These are phyloP conservation scores for Penicillium sp. DNA, from an alignment of 2,329 filamentous ascomycete species.

Conservation along the genomic window DNA sequence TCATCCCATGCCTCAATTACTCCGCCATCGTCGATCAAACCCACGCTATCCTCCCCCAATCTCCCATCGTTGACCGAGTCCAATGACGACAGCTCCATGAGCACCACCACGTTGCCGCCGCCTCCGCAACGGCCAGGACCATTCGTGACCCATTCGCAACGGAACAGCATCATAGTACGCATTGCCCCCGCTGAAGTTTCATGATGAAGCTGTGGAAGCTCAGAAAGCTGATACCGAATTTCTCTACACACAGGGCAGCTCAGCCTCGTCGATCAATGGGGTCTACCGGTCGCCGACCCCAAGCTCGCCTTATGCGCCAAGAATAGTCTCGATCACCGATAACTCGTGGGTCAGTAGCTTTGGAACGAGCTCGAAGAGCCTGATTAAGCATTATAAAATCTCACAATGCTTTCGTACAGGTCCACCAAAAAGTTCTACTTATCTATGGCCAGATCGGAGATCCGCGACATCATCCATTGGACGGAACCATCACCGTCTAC, in stretches of 20 bases:
- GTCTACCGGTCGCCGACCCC: conserved; percentile 57
- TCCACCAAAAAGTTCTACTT: conserved; percentile 86
- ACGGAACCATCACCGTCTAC: conserved; percentile 76
- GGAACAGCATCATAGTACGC: conserved; percentile 48
- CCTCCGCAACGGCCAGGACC: conserved; percentile 52
- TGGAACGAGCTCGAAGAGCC: background rate
- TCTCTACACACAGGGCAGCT: conserved; percentile 36
- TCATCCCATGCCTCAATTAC: conserved; percentile 66
- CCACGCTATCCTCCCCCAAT: conserved; percentile 67
- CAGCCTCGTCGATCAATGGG: conserved; percentile 36
- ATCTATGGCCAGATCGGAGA: conserved; percentile 82
- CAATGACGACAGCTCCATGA: conserved; percentile 46
- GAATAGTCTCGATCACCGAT: conserved; percentile 75
- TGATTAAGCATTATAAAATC: background rate
- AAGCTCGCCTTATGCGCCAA: conserved; percentile 78
- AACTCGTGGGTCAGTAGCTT: conserved; percentile 71
- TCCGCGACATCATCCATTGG: conserved; percentile 64
- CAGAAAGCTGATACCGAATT: conserved; percentile 7
- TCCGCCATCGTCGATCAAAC: conserved; percentile 70
- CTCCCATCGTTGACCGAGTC: conserved; percentile 54
- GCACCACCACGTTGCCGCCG: conserved; percentile 39
- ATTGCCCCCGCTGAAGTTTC: background rate
- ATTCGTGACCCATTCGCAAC: conserved; percentile 40
- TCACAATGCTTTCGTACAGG: conserved; percentile 54
- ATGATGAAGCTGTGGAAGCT: background rate